Evolutionary conservation across 106 monocot genomes (phyloP).

Genomic region (Apostasia shenzhenica): DNA sequence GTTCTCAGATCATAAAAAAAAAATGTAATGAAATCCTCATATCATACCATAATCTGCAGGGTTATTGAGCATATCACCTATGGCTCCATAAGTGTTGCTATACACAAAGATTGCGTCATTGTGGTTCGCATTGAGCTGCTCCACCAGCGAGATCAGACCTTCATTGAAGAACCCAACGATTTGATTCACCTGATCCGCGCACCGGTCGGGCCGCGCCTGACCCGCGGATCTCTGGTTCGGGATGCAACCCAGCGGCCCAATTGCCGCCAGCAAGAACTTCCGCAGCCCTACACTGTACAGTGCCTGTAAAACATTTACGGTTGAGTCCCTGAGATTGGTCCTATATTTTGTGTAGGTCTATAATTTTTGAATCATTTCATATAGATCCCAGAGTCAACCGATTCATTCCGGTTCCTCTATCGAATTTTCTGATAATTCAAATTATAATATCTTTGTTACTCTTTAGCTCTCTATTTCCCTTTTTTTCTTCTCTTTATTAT

Average conservation of each 20-base stretch:
- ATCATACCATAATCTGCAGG: conserved; percentile 43
- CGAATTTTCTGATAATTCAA: too few relatives aligned
- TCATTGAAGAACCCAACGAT: conserved; percentile 60
- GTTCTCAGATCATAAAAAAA: too few relatives aligned
- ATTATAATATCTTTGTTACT: too few relatives aligned
- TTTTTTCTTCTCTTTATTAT: too few relatives aligned
- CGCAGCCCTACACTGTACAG: conserved; percentile 46
- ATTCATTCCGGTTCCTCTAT: too few relatives aligned
- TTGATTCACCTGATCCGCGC: conserved; percentile 55
- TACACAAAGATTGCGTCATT: conserved; percentile 56
- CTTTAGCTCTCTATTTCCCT: too few relatives aligned
- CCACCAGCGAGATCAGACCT: conserved; percentile 37
- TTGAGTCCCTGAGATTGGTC: too few relatives aligned
- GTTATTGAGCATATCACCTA: conserved; percentile 68
- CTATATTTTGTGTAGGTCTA: neutral
- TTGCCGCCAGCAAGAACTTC: conserved; percentile 64
- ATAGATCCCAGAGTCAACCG: too few relatives aligned
- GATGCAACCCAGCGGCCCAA: conserved; percentile 70
- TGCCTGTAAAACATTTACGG: conserved; percentile 22
- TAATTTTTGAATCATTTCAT: neutral
- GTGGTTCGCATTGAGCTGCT: conserved; percentile 54
- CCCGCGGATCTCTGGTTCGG: conserved; percentile 49
- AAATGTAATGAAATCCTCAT: too few relatives aligned
- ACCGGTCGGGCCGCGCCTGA: conserved; percentile 24
- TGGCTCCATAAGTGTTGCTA: conserved; percentile 60